phyloP scores from a whole-genome alignment of 495 filamentous ascomycete species.

The Xylaria telfairii region DNA sequence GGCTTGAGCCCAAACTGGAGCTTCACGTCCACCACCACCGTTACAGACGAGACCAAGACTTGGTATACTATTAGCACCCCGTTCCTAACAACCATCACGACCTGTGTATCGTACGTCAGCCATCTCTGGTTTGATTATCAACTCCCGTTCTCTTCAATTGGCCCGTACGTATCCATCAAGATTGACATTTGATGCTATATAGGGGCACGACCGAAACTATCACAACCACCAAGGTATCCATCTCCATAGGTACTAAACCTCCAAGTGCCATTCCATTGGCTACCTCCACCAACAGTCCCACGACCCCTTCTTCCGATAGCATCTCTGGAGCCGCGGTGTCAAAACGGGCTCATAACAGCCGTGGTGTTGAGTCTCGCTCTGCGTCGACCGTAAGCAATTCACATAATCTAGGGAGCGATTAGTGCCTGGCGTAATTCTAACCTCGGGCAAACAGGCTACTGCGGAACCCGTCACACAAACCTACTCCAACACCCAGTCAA shows the following conservation, averaged over 20 bases:
- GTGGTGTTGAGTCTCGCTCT: background rate
- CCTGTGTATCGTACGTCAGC: slow-evolving; percentile 9
- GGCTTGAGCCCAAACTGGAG: slow-evolving; percentile 17
- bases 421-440: background rate
- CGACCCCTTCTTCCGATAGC: background rate
- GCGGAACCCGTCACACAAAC: slow-evolving; percentile 8
- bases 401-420: background rate
- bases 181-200: background rate
- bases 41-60: background rate
- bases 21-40: slow-evolving; percentile 14
- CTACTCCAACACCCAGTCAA: background rate
- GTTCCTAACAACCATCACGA: slow-evolving; percentile 11
- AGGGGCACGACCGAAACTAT: slow-evolving; percentile 18
- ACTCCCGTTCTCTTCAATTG: too few relatives aligned
- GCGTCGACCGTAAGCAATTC: background rate
- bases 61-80: slow-evolving; percentile 19
- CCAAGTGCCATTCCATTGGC: background rate
- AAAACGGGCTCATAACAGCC: background rate
- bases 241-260: slow-evolving; percentile 13
- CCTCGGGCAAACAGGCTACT: background rate
- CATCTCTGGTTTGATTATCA: background rate
- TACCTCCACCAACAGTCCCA: background rate
- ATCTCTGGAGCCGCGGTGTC: background rate
- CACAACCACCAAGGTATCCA: slow-evolving; percentile 12
- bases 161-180: background rate